A percentile compares a stretch with the other conserved stretches of the same genome.
Evolutionary conservation across 2,329 filamentous ascomycete species (phyloP).

Genomic region (Botrytis pseudocinerea): DNA sequence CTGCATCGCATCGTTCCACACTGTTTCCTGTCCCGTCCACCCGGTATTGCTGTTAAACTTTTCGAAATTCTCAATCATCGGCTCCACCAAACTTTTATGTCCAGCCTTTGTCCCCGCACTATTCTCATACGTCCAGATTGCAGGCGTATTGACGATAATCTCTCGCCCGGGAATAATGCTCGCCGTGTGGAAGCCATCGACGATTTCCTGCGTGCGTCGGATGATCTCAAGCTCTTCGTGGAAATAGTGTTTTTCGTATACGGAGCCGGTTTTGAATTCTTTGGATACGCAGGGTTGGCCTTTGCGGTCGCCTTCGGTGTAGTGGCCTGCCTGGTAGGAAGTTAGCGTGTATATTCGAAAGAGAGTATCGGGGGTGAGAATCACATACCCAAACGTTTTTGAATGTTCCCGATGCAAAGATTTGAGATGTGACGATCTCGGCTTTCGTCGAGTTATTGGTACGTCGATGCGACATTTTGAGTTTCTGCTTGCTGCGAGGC

Average conservation of each 20-base stretch:
- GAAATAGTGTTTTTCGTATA: conserved; percentile 18
- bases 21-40: neutral
- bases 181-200: conserved; percentile 13
- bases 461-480: neutral
- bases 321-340: neutral
- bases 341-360: neutral
- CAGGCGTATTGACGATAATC: conserved; percentile 18
- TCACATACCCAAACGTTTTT: conserved; percentile 23
- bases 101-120: neutral
- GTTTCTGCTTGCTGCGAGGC: neutral
- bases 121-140: neutral
- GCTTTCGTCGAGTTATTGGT: conserved; percentile 6
- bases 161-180: neutral
- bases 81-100: conserved; percentile 5
- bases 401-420: conserved; percentile 23
- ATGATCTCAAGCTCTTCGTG: conserved; percentile 15
- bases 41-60: conserved; percentile 26
- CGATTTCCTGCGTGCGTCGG: conserved; percentile 9
- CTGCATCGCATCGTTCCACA: conserved; percentile 21
- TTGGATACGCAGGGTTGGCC: conserved; percentile 18
- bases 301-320: neutral
- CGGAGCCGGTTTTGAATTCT: conserved; percentile 23
- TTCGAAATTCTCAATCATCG: conserved; percentile 24
- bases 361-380: neutral
- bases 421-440: neutral